Evolutionary conservation across 1,284 basidiomycete genomes (phyloP), one percentile per base, ranked within the genome.

Genomic region (Amylostereum chailletii): DNA sequence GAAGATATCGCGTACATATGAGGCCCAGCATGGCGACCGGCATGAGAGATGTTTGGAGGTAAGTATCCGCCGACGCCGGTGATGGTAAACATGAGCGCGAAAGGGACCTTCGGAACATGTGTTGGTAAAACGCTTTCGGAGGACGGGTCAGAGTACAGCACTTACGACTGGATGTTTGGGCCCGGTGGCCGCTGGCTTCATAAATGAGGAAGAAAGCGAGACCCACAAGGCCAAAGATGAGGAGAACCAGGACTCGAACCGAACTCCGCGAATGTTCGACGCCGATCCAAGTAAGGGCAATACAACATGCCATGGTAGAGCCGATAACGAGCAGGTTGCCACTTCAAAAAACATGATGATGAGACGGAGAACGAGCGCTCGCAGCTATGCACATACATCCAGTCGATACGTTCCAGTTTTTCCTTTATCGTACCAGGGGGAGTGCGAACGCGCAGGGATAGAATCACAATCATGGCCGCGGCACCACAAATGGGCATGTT

Each of bases 261-360:
- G 66, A 68, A 2, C 49, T 46, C 72, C 72, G 72, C 1, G 66
- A 52, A 46, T 60, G 62, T 7, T 55, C 52, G 26, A 69, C 56
- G 8, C 71, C 71, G 9, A 64, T 69, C 62, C 64, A 67, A 9
- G 67, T 69, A 4, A 73, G 55, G 7, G 56, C 70, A 40, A 71
- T 56, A 32, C 65, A 59, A 27, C 50, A 55, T 4, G 63, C 53
- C 27, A 54, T 56, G 2, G 69, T 60, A 9, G 58, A 54, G 3
- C 54, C 60, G 10, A 70, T 65, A 40, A 71, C 57, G 2, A 72
- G 46, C 1, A 60, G 27, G 52, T 69, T 69, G 5, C 70, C 70
- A 7, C 69, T 71, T 46, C 3, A 49, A 19, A 19, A 19, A 19
- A 19, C 19, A 19, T 19, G 19, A 19, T 19, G 19, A 19, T 19